Percentiles rank a stretch among this genome's conserved stretches.
These are phyloP conservation scores for Lasiodiplodia sp. DNA, from an alignment of 2,329 filamentous ascomycete species.

Conservation along the genomic window DNA sequence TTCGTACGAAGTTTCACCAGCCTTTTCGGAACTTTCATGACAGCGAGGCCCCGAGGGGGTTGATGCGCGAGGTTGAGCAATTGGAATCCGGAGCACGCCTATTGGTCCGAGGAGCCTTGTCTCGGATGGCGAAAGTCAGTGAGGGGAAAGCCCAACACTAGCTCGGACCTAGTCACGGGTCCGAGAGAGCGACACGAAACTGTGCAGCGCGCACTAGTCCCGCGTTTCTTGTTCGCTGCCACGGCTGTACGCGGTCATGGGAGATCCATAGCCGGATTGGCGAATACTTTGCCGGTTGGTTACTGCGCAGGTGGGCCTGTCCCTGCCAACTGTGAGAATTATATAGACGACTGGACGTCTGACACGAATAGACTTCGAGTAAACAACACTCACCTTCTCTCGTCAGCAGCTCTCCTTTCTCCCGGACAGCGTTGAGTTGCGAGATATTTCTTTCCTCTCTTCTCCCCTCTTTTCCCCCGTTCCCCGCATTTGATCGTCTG, in stretches of 20 bases:
- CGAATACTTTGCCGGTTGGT: neutral
- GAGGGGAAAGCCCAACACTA: too few relatives aligned
- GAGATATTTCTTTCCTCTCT: neutral
- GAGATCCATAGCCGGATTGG: neutral
- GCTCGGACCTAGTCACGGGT: neutral
- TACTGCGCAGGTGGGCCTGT: neutral
- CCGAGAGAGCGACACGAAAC: neutral
- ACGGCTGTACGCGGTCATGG: constrained; percentile 13
- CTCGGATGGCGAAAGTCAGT: neutral
- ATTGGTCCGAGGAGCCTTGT: neutral
- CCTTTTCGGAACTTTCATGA: neutral
- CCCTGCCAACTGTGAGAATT: neutral
- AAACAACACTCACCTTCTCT: neutral
- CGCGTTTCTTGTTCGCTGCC: constrained; percentile 2
- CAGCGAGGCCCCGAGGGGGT: neutral
- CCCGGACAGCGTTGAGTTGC: neutral
- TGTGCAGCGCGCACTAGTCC: constrained; percentile 7
- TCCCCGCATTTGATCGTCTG: neutral
- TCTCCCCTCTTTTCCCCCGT: neutral
- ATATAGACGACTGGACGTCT: constrained; percentile 1
- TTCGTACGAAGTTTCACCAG: neutral
- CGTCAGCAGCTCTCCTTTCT: neutral
- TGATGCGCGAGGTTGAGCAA: neutral
- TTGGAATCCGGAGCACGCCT: neutral
- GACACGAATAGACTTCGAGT: neutral